These are phyloP conservation scores for Toxoplasma gondii DNA, from an alignment of 169 alveolate species.

Conservation along the genomic window DNA sequence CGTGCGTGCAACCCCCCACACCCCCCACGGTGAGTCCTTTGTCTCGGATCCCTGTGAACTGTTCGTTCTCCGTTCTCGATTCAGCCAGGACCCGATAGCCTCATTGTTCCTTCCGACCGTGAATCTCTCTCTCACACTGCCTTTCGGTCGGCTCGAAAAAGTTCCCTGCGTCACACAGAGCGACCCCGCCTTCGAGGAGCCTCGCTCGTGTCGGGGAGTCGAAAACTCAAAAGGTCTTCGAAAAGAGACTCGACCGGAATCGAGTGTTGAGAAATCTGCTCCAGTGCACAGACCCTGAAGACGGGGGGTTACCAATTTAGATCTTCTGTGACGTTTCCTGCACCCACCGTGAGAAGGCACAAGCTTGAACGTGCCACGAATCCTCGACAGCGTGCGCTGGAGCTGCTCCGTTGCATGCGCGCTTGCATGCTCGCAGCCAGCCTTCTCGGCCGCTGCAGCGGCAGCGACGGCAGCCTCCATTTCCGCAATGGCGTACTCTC, in stretches of 20 bases:
- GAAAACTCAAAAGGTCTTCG: no score
- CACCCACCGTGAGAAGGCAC: neutral
- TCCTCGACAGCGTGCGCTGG: neutral
- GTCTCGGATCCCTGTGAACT: no score
- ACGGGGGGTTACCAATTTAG: no score
- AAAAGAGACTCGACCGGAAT: no score
- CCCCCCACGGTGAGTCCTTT: no score
- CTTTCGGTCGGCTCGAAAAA: neutral
- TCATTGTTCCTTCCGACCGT: neutral
- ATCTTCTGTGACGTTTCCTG: neutral
- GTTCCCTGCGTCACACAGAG: neutral
- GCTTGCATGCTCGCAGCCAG: neutral
- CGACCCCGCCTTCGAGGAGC: no score
- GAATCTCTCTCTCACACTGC: neutral
- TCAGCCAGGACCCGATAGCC: neutral
- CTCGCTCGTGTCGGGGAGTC: no score
- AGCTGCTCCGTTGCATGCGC: neutral
- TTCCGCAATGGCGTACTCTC: slow-evolving; percentile 59
- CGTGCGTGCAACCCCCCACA: no score
- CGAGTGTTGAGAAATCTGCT: no score
- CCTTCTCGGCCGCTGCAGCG: neutral
- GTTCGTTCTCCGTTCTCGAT: no score
- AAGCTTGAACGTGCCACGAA: neutral
- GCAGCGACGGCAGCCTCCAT: slow-evolving; percentile 37
- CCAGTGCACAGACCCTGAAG: no score